phyloP scores from a whole-genome alignment of 108 stramenopile species.

The Bacterosira constricta region DNA sequence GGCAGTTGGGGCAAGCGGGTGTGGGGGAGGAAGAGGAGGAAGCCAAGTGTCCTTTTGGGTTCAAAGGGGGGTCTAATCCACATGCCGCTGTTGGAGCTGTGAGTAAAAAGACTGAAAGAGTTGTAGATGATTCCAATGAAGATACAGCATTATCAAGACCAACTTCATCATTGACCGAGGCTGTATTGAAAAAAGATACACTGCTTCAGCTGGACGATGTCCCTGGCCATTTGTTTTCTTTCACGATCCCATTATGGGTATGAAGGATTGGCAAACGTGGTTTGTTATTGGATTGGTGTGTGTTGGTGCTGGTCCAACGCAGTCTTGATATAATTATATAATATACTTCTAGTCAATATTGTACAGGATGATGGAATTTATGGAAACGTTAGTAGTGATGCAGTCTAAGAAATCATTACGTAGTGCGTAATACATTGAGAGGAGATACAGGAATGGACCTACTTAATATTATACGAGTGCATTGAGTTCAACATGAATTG shows the following conservation, averaged over 20 bases:
- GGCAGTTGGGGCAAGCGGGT: neutral
- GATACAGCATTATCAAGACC: neutral
- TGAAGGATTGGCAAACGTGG: conserved; percentile 86
- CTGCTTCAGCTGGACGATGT: conserved; percentile 48
- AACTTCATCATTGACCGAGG: neutral
- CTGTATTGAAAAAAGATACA: neutral
- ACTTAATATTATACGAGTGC: no score
- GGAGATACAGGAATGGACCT: no score
- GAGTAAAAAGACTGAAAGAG: neutral
- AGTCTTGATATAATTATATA: no score
- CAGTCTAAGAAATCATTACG: no score
- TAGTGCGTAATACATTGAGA: no score
- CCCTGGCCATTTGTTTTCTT: conserved; percentile 90
- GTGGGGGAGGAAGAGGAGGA: conserved; percentile 5
- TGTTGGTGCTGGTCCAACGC: conserved; percentile 47
- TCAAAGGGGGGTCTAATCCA: conserved; percentile 30
- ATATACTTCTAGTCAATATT: no score
- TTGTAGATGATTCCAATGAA: neutral
- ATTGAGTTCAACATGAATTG: no score
- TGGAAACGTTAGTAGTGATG: no score
- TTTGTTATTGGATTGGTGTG: conserved; percentile 54
- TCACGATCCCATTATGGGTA: conserved; percentile 70
- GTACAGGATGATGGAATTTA: no score
- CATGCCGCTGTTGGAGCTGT: conserved; percentile 3
- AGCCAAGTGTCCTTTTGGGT: conserved; percentile 58